Percentiles rank a stretch among this genome's conserved stretches.
These are phyloP conservation scores for Lasiodiplodia sp. DNA, from an alignment of 2,329 filamentous ascomycete genomes.

Conservation along the genomic window DNA sequence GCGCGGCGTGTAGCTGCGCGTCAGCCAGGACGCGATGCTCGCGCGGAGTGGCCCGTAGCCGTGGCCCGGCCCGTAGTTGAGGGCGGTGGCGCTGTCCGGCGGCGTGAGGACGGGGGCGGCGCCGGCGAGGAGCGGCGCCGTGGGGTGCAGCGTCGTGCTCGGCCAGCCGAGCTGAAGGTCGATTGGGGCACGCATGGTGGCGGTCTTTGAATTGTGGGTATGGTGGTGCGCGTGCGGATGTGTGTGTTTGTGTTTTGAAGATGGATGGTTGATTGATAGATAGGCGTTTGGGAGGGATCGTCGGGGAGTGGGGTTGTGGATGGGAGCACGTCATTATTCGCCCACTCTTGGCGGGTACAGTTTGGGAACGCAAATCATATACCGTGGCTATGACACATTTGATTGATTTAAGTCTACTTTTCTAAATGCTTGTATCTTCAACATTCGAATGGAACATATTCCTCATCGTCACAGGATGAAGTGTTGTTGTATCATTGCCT, in stretches of 20 bases:
- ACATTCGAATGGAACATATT: too few species aligned
- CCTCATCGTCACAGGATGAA: too few species aligned
- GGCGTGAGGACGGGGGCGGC: constrained; percentile 67
- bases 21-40: constrained; percentile 74
- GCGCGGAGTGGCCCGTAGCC: constrained; percentile 74
- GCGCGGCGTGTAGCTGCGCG: constrained; percentile 60
- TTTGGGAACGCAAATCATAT: background rate
- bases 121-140: constrained; percentile 66
- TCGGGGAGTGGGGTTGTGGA: background rate
- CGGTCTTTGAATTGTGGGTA: background rate
- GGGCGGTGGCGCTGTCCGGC: constrained; percentile 64
- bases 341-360: background rate
- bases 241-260: background rate
- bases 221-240: background rate
- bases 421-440: too few species aligned
- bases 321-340: background rate
- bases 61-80: constrained; percentile 80
- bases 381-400: too few species aligned
- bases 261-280: background rate
- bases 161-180: constrained; percentile 76
- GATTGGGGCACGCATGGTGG: constrained; percentile 51
- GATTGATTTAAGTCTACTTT: too few species aligned
- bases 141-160: constrained; percentile 69
- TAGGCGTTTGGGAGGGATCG: background rate
- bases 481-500: too few species aligned